Evolutionary conservation across 805 yeast species (phyloP).

Genomic region (Candida broadrunensis): DNA sequence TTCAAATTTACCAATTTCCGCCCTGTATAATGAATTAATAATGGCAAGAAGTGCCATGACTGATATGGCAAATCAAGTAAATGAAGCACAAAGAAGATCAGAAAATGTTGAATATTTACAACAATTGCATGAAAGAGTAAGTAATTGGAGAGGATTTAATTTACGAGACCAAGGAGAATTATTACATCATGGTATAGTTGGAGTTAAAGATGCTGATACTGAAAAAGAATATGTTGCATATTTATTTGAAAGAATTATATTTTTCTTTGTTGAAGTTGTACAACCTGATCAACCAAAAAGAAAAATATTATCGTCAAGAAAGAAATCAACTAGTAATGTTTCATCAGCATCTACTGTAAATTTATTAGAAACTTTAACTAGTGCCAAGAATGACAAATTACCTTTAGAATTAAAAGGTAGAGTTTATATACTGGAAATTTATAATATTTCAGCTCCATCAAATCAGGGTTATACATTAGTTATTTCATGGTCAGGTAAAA

Average conservation of each 20-base stretch:
- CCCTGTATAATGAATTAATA: slow-evolving; percentile 59
- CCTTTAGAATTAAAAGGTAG: slow-evolving; percentile 70
- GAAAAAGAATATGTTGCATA: slow-evolving; percentile 90
- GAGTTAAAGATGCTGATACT: slow-evolving; percentile 62
- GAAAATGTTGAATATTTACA: slow-evolving; percentile 76
- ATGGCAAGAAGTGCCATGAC: slow-evolving; percentile 72
- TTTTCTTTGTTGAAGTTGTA: slow-evolving; percentile 39
- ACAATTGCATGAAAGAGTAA: slow-evolving; percentile 69
- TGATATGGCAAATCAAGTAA: slow-evolving; percentile 81
- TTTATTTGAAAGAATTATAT: slow-evolving; percentile 68
- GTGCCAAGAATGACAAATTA: slow-evolving; percentile 20
- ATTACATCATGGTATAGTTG: slow-evolving; percentile 67
- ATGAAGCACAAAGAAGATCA: slow-evolving; percentile 89
- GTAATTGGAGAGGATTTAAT: slow-evolving; percentile 91
- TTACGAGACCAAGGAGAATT: slow-evolving; percentile 81
- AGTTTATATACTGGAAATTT: slow-evolving; percentile 68
- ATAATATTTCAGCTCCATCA: slow-evolving; percentile 36
- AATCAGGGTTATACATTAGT: slow-evolving; percentile 54
- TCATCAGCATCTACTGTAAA: slow-evolving; percentile 35
- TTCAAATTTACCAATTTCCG: slow-evolving; percentile 9
- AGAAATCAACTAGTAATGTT: slow-evolving; percentile 43
- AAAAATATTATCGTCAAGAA: slow-evolving; percentile 44
- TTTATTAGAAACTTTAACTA: slow-evolving; percentile 32
- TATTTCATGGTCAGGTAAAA: slow-evolving; percentile 79
- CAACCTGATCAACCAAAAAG: slow-evolving; percentile 13